Percentiles rank a stretch among this genome's conserved stretches.
Conservation (phyloP, 352 stramenopile species). For the Pythium apleroticum region DNA sequence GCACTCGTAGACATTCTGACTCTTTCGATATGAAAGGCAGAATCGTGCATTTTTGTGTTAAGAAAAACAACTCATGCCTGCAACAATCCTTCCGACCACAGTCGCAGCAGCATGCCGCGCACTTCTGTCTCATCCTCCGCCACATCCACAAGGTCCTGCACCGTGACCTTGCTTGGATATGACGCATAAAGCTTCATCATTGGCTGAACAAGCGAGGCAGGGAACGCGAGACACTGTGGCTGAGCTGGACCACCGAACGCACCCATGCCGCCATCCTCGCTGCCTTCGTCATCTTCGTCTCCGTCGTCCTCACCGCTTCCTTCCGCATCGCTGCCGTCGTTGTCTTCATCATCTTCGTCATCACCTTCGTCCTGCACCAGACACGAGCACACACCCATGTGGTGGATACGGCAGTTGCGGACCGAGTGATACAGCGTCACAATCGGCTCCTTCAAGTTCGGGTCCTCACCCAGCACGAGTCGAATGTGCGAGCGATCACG, state of each 20-base stretch:
- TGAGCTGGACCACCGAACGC: constrained; percentile 39
- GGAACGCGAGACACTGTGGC: constrained; percentile 62
- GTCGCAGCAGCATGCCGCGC: constrained; percentile 76
- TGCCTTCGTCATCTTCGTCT: constrained; percentile 22
- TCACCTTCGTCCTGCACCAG: constrained; percentile 31
- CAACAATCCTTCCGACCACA: constrained; percentile 76
- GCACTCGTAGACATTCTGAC: constrained; percentile 22
- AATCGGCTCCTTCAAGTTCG: constrained; percentile 51
- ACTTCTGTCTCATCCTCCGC: constrained; percentile 57
- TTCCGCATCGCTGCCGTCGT: constrained; percentile 28
- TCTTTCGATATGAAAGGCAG: constrained; percentile 30
- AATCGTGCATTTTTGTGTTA: constrained; percentile 44
- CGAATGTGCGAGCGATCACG: constrained; percentile 70
- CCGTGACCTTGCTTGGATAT: constrained; percentile 27
- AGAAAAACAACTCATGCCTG: constrained; percentile 23
- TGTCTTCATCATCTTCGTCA: constrained; percentile 32
- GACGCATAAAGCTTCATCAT: constrained; percentile 77
- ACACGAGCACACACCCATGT: constrained; percentile 84
- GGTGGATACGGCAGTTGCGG: constrained; percentile 75
- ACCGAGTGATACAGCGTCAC: constrained; percentile 73
- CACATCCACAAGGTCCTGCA: constrained; percentile 47
- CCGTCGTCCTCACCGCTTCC: constrained; percentile 35
- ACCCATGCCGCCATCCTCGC: constrained; percentile 34
- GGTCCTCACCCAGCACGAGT: constrained; percentile 60
- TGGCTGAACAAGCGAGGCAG: constrained; percentile 50